Conservation (phyloP, 176 grass and related monocot species). For the Avena sativa region DNA sequence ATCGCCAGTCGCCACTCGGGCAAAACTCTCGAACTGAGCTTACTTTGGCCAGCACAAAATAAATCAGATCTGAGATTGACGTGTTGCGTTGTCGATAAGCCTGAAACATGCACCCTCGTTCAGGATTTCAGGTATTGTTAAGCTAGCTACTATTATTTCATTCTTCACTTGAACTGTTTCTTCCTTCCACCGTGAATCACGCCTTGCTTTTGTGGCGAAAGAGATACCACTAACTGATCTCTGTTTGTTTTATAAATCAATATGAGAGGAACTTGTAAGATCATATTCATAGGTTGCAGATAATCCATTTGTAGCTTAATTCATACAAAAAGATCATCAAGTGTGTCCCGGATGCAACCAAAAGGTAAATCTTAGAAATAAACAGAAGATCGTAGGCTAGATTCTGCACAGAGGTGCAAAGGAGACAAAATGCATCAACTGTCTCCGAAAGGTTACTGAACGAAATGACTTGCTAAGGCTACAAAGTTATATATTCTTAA, state of each 20-base stretch:
- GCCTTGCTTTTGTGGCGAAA: neutral
- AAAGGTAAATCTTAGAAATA: neutral
- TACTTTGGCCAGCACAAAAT: too few relatives aligned
- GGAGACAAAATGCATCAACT: neutral
- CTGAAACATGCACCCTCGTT: neutral
- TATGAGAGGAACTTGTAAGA: neutral
- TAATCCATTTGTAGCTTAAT: neutral
- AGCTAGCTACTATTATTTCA: neutral
- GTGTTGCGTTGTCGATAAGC: neutral
- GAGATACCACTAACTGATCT: neutral
- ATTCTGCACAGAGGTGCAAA: neutral
- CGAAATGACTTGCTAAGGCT: neutral
- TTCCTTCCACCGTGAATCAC: neutral
- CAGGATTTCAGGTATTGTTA: conserved; percentile 2
- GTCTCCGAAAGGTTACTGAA: neutral
- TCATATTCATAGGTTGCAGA: neutral
- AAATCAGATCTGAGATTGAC: too few relatives aligned
- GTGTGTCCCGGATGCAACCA: neutral
- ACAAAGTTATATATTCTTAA: neutral
- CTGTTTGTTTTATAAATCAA: neutral
- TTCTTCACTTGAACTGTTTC: neutral
- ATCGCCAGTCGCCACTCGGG: too few relatives aligned
- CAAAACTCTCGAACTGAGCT: too few relatives aligned
- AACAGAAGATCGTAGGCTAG: neutral
- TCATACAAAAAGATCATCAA: neutral